Evolutionary conservation across 1,284 basidiomycete genomes (phyloP), one percentile per base, ranked within the genome.

Genomic region (Ganoderma meredithae): DNA sequence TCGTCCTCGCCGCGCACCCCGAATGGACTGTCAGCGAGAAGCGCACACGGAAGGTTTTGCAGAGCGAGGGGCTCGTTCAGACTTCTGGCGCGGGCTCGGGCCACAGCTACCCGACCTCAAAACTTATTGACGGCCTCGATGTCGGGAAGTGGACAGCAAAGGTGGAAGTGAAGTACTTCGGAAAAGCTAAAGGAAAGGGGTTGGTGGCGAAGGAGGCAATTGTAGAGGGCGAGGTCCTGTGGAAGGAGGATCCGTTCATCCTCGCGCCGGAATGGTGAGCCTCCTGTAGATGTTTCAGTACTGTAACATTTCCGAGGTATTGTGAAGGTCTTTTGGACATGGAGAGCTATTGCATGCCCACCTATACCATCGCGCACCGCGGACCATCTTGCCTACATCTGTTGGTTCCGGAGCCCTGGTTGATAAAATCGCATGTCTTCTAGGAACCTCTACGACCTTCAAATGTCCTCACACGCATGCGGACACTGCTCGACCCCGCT

Each of bases 1-100:
- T 88, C 13, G 80, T 95, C 19, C 85, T 92, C 40, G 76, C 83
- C 7, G 80, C 82, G 6, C 81, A 92, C 72, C 86, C 91, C 1
- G 82, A 85, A 25, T 95, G 94, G 93, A 78, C 84, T 0, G 91
- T 95, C 70, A 93, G 91, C 78, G 94, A 95, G 79, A 95, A 95
- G 76, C 86, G 94, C 17, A 86, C 91, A 10, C 83, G 89, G 64
- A 95, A 93, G 78, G 80, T 92, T 58, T 79, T 93, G 3, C 90
- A 92, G 71, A 81, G 75, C 36, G 85, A 87, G 71, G 89, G 89
- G 0, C 81, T 91, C 31, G 78, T 87, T 9, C 77, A 82, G 13
- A 69, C 70, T 2, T 66, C 72, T 7, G 65, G 58, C 17, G 68
- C 59, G 22, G 66, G 55, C 8, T 43, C 62, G 27, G 63, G 64